Evolutionary conservation across 176 grass and related monocot genomes (phyloP).

Genomic region (Oryza punctata): DNA sequence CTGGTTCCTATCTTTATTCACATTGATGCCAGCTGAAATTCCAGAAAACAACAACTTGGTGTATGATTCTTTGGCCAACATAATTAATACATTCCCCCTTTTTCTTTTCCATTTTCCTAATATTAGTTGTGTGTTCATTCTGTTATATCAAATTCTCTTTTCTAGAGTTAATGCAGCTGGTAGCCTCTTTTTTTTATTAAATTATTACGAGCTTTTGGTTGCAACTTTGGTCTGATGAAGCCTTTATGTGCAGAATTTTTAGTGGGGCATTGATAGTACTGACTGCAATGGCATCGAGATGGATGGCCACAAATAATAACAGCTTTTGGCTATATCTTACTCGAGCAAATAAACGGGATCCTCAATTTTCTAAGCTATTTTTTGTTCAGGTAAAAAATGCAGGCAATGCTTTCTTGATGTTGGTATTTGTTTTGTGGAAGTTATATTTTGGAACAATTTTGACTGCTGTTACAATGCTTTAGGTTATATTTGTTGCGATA

Average conservation of each 20-base stretch:
- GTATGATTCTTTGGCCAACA: conserved; percentile 55
- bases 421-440: conserved; percentile 30
- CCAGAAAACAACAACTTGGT: conserved; percentile 95
- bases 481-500: conserved; percentile 75
- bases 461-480: conserved; percentile 30
- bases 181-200: not conserved
- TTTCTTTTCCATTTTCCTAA: conserved; percentile 18
- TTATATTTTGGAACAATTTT: conserved; percentile 29
- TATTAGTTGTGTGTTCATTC: not conserved
- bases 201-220: conserved; percentile 10
- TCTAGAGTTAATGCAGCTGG: conserved; percentile 1
- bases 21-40: conserved; percentile 98
- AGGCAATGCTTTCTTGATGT: conserved; percentile 17
- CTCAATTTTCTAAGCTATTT: conserved; percentile 60
- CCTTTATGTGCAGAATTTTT: conserved; percentile 69
- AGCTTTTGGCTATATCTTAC: conserved; percentile 75
- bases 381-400: conserved; percentile 62
- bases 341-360: conserved; percentile 49
- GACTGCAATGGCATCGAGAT: conserved; percentile 68
- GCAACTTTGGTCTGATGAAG: conserved; percentile 40
- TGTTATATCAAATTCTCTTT: not conserved
- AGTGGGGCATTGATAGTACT: conserved; percentile 77
- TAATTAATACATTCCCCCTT: not conserved
- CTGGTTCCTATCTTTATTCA: conserved; percentile 95
- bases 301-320: conserved; percentile 56